Percentiles rank a stretch among this genome's conserved stretches.
phyloP scores from a whole-genome alignment of 306 rosid species.

The Calophaca sinica region DNA sequence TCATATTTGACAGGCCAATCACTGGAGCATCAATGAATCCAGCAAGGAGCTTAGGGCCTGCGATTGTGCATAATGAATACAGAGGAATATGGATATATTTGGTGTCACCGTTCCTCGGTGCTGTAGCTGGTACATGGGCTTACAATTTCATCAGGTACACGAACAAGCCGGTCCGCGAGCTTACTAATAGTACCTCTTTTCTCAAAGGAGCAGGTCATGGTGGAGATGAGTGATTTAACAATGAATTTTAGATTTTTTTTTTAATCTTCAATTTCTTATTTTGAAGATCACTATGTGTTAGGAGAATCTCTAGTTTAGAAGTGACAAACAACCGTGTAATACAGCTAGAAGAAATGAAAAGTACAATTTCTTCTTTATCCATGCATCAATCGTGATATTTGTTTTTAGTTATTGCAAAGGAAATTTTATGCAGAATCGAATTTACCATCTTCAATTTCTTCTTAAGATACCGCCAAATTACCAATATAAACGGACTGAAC shows the following conservation, averaged over 20 bases:
- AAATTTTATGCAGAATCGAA: neutral
- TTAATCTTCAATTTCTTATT: neutral
- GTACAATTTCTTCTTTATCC: neutral
- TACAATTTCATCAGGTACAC: constrained; percentile 68
- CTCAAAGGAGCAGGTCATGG: constrained; percentile 41
- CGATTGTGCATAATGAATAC: constrained; percentile 51
- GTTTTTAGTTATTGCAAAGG: neutral
- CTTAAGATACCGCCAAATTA: too few relatives aligned
- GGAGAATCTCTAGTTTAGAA: neutral
- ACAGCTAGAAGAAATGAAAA: neutral
- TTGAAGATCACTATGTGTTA: neutral
- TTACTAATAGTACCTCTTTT: constrained; percentile 67
- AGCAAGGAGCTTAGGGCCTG: constrained; percentile 85
- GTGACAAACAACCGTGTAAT: neutral
- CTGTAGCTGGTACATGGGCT: constrained; percentile 64
- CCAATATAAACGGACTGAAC: too few relatives aligned
- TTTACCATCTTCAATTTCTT: neutral
- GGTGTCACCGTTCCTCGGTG: constrained; percentile 57
- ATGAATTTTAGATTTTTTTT: neutral
- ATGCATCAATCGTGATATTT: neutral
- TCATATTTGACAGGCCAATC: constrained; percentile 57
- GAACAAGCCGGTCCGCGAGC: constrained; percentile 67
- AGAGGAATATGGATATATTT: constrained; percentile 69
- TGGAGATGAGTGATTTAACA: constrained; percentile 30
- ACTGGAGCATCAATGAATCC: constrained; percentile 92